Evolutionary conservation across 257 asterid genomes (phyloP).

Genomic region (Leonotis leonurus): DNA sequence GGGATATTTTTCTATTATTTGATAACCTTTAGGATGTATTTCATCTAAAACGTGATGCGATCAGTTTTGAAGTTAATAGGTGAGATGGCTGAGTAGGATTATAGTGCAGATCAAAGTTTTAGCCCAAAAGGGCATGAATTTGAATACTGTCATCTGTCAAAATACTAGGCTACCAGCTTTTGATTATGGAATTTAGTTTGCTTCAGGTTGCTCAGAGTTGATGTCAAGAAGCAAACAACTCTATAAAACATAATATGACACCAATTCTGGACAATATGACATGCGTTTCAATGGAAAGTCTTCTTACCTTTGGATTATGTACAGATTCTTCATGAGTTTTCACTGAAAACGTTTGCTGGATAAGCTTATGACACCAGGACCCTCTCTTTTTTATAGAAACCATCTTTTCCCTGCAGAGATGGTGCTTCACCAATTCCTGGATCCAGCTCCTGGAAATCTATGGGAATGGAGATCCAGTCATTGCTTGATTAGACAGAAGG

Average conservation of each 20-base stretch:
- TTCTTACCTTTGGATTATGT: background rate
- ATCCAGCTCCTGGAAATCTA: conserved; percentile 82
- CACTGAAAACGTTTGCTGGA: background rate
- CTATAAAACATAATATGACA: background rate
- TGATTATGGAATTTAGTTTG: background rate
- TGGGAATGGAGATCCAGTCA: conserved; percentile 88
- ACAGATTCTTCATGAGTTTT: background rate
- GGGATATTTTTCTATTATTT: background rate
- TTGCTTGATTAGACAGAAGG: conserved; percentile 85
- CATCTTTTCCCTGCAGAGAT: conserved; percentile 25
- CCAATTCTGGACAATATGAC: background rate
- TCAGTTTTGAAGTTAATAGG: background rate
- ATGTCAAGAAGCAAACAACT: background rate
- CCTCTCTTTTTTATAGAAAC: background rate
- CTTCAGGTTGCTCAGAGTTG: background rate
- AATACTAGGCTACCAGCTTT: background rate
- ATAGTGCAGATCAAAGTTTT: background rate
- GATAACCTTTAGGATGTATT: background rate
- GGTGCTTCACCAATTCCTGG: conserved; percentile 71
- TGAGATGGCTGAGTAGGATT: background rate
- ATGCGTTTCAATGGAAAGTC: background rate
- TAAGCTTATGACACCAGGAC: background rate
- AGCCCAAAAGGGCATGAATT: background rate
- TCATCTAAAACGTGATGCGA: background rate
- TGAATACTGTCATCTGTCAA: background rate